Conservation (phyloP, 2,329 filamentous ascomycete genomes). For the Beauveria caledonica region DNA sequence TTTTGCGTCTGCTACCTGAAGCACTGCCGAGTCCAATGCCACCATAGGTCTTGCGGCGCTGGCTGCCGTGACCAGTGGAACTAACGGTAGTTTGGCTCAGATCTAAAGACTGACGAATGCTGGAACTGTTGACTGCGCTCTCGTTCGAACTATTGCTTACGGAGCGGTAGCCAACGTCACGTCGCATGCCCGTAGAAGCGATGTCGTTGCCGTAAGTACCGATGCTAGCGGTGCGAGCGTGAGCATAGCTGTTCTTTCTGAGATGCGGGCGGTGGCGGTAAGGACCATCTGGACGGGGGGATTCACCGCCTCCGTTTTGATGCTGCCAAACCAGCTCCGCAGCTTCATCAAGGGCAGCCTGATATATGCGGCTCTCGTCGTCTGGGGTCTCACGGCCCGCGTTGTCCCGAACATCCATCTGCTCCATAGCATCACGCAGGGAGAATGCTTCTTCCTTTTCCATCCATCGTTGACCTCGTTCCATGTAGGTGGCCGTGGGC, state of each 20-base stretch:
- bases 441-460: conserved; percentile 70
- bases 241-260: conserved; percentile 62
- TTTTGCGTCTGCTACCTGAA: conserved; percentile 45
- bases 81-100: conserved; percentile 4
- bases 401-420: conserved; percentile 52
- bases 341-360: conserved; percentile 67
- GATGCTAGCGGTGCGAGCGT: conserved; percentile 54
- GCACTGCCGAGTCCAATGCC: conserved; percentile 29
- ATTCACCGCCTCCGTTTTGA: conserved; percentile 46
- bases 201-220: conserved; percentile 41
- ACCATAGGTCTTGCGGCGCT: conserved; percentile 33
- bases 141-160: conserved; percentile 45
- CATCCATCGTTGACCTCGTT: conserved; percentile 68
- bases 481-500: conserved; percentile 61
- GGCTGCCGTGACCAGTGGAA: conserved; percentile 14
- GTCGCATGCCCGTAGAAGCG: conserved; percentile 37
- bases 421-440: conserved; percentile 63
- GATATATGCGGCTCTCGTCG: conserved; percentile 57
- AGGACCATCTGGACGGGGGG: conserved; percentile 52
- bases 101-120: conserved; percentile 16
- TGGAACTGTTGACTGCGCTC: conserved; percentile 31
- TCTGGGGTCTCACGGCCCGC: conserved; percentile 24
- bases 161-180: conserved; percentile 35
- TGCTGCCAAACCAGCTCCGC: conserved; percentile 74
- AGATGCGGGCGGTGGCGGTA: conserved; percentile 62